A percentile compares a stretch with the other conserved stretches of the same genome.
Evolutionary conservation across 2,329 filamentous ascomycete species (phyloP).

Genomic region (Monosporascus cannonballus): DNA sequence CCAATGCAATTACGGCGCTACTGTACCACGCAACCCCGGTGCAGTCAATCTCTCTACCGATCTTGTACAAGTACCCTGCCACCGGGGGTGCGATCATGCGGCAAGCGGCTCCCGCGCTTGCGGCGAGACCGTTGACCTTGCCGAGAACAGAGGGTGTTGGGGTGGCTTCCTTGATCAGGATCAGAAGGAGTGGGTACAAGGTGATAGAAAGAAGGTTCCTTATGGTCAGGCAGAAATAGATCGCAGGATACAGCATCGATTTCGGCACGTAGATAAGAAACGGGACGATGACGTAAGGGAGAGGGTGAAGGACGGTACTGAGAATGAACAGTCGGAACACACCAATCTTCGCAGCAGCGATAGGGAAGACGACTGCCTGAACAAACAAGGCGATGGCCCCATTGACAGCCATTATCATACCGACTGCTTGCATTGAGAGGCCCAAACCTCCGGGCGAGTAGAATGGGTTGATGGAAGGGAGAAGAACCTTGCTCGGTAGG

Average conservation of each 20-base stretch:
- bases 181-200: constrained; percentile 60
- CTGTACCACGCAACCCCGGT: constrained; percentile 60
- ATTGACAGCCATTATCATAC: constrained; percentile 54
- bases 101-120: constrained; percentile 59
- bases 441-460: constrained; percentile 58
- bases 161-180: constrained; percentile 62
- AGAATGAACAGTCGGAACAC: constrained; percentile 54
- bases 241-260: constrained; percentile 44
- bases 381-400: constrained; percentile 54
- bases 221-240: constrained; percentile 52
- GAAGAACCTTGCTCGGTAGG: constrained; percentile 20
- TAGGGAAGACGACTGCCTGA: constrained; percentile 55
- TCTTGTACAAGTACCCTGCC: constrained; percentile 56
- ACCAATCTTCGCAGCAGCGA: constrained; percentile 52
- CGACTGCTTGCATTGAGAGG: constrained; percentile 55
- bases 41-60: constrained; percentile 53
- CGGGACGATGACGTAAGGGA: constrained; percentile 56
- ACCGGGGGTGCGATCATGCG: constrained; percentile 62
- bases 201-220: constrained; percentile 58
- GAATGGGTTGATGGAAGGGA: constrained; percentile 36
- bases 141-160: constrained; percentile 51
- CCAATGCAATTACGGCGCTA: constrained; percentile 47
- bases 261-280: constrained; percentile 50
- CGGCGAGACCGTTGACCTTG: constrained; percentile 60
- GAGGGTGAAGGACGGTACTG: constrained; percentile 53